These are phyloP conservation scores for Petunia hybrid DNA, from an alignment of 305 asterid genomes.

Conservation along the genomic window DNA sequence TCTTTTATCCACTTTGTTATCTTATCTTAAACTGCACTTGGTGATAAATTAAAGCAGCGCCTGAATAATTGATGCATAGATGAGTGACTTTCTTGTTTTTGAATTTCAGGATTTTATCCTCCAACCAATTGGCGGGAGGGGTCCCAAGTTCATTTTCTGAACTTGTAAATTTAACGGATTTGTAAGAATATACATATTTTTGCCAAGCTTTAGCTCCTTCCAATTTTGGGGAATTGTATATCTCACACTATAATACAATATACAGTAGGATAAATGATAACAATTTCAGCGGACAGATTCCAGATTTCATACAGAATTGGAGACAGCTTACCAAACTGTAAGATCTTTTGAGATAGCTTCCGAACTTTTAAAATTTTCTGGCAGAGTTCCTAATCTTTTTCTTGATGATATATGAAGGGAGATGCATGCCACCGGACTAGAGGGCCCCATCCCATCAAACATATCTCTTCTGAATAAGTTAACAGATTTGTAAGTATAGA, in stretches of 20 bases:
- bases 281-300: constrained; percentile 78
- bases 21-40: constrained; percentile 20
- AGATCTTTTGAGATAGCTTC: constrained; percentile 41
- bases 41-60: constrained; percentile 21
- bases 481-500: constrained; percentile 67
- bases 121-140: constrained; percentile 72
- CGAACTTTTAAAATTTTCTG: constrained; percentile 1
- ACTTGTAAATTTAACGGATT: constrained; percentile 65
- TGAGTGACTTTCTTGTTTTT: constrained; percentile 11
- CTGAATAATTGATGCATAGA: constrained; percentile 31
- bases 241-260: constrained; percentile 32
- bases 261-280: constrained; percentile 86
- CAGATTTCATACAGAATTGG: constrained; percentile 83
- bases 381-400: constrained; percentile 30
- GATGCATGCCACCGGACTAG: constrained; percentile 84
- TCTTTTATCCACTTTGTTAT: constrained; percentile 22
- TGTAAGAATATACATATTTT: constrained; percentile 60
- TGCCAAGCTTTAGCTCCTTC: neutral
- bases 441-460: constrained; percentile 81
- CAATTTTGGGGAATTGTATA: constrained; percentile 21
- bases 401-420: constrained; percentile 60
- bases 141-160: constrained; percentile 70
- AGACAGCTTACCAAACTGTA: constrained; percentile 72
- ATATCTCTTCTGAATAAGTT: constrained; percentile 69
- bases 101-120: constrained; percentile 79